Evolutionary conservation across 257 asterid genomes (phyloP).

Genomic region (Rehmannia glutinosa): DNA sequence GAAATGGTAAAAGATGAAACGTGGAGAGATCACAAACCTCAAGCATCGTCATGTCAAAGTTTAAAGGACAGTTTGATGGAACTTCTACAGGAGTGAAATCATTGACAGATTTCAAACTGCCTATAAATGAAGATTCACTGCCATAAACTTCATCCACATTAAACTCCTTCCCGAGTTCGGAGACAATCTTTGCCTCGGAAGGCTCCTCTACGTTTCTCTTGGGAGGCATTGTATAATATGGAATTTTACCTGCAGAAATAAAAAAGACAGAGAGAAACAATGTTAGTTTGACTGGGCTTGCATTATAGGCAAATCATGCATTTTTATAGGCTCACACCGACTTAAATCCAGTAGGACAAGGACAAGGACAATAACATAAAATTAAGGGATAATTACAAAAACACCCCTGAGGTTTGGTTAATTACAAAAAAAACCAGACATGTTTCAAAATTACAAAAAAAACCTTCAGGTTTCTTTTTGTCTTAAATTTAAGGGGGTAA

Average conservation of each 20-base stretch:
- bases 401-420: too few relatives aligned
- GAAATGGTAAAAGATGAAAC: background rate
- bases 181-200: conserved; percentile 68
- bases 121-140: conserved; percentile 78
- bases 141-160: conserved; percentile 82
- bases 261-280: background rate
- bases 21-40: conserved; percentile 51
- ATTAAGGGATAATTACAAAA: too few relatives aligned
- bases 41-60: conserved; percentile 55
- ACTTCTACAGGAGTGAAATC: conserved; percentile 80
- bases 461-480: too few relatives aligned
- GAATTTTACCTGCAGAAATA: conserved; percentile 73
- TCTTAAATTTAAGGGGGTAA: too few relatives aligned
- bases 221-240: conserved; percentile 94
- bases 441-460: too few relatives aligned
- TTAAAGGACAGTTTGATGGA: conserved; percentile 60
- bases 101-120: conserved; percentile 83
- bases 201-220: conserved; percentile 53
- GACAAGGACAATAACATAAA: too few relatives aligned
- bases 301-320: background rate
- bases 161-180: conserved; percentile 78
- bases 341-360: too few relatives aligned
- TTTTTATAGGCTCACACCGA: background rate
- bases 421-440: too few relatives aligned
- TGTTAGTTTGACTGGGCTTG: background rate